phyloP scores from a whole-genome alignment of 768 basidiomycete genomes.

The Trametes coccinea region DNA sequence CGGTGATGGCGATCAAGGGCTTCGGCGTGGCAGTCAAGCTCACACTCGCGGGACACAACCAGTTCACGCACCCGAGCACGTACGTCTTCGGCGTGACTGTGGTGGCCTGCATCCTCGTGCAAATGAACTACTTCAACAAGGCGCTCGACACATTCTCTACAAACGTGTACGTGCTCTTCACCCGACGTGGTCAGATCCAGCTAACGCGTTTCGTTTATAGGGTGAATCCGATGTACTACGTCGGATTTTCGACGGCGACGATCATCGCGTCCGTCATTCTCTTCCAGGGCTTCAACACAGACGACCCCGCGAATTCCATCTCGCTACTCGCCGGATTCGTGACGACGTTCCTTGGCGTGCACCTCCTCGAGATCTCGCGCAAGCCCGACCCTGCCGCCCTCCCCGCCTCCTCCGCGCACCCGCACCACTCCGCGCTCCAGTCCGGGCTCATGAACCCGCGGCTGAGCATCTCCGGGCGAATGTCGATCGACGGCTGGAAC shows the following conservation, averaged over 20 bases:
- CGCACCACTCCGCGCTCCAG: constrained; percentile 56
- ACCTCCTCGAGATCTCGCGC: constrained; percentile 84
- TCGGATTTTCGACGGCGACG: constrained; percentile 92
- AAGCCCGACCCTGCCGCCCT: constrained; percentile 42
- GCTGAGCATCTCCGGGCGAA: constrained; percentile 75
- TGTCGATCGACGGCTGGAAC: constrained; percentile 79
- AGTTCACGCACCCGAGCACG: constrained; percentile 93
- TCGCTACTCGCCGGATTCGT: constrained; percentile 89
- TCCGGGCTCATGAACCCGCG: constrained; percentile 74
- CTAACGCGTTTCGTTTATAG: constrained; percentile 39
- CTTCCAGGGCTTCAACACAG: constrained; percentile 96
- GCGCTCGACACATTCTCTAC: constrained; percentile 96
- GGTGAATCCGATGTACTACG: constrained; percentile 98
- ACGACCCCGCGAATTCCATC: constrained; percentile 74
- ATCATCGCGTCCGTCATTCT: constrained; percentile 93
- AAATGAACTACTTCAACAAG: constrained; percentile 99
- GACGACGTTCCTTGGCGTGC: constrained; percentile 96
- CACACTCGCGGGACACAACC: constrained; percentile 90
- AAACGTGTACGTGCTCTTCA: constrained; percentile 74
- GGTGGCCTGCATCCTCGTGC: constrained; percentile 80
- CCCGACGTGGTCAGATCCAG: neutral
- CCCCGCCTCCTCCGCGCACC: constrained; percentile 39
- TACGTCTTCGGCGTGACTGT: constrained; percentile 91
- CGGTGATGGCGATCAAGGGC: constrained; percentile 99
- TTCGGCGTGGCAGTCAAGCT: constrained; percentile 97